Evolutionary conservation across 2,329 filamentous ascomycete genomes (phyloP).

Genomic region (Diaporthe ampelina): DNA sequence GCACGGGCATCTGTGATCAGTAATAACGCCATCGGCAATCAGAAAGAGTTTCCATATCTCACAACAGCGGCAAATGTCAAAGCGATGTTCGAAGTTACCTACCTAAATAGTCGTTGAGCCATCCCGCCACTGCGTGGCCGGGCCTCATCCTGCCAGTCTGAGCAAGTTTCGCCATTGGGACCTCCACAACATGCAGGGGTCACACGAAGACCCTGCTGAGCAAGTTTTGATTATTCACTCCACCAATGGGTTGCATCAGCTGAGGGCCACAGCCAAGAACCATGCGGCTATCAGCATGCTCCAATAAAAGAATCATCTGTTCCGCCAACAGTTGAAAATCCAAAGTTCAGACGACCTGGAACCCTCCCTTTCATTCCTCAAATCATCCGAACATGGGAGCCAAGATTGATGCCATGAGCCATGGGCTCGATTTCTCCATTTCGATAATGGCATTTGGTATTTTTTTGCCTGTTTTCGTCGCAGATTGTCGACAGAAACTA

Average conservation of each 20-base stretch:
- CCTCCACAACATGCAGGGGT: constrained; percentile 18
- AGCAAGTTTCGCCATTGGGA: not conserved
- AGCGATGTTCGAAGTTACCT: no score
- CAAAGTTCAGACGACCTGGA: not conserved
- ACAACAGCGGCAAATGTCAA: no score
- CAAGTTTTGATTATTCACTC: constrained; percentile 17
- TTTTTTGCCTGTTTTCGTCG: not conserved
- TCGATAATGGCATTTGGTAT: not conserved
- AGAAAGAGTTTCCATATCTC: no score
- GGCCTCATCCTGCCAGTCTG: not conserved
- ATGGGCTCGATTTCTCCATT: constrained; percentile 2
- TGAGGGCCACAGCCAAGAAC: not conserved
- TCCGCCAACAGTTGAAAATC: not conserved
- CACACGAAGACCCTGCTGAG: constrained; percentile 19
- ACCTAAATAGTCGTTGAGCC: not conserved
- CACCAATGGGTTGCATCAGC: constrained; percentile 3
- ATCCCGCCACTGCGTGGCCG: not conserved
- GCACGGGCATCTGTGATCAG: no score
- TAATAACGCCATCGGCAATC: no score
- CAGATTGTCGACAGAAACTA: not conserved
- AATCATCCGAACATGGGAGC: constrained; percentile 6
- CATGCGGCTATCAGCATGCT: not conserved
- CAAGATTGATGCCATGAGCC: not conserved
- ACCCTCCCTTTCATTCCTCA: not conserved
- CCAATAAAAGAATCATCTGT: not conserved